Evolutionary conservation across 371 early-diverging fungal species (phyloP), one percentile per base, ranked within the genome.

Genomic region (Chytridium lagenaria): DNA sequence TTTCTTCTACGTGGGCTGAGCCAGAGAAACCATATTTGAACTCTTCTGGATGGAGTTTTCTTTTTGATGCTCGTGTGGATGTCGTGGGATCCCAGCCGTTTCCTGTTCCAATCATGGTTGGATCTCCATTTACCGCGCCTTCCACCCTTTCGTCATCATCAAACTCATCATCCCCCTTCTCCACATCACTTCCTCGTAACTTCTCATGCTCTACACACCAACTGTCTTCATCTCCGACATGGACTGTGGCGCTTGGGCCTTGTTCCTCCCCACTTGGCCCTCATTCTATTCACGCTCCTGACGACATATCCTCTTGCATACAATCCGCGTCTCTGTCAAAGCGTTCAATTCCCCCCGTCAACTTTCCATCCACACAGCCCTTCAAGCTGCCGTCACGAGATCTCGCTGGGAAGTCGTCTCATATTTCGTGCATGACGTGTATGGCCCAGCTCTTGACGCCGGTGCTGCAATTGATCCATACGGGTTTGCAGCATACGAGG

Each of bases 31-130:
- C 26, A 26, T 5, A 7, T 55, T 26, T 26, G 26, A 28, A 55
- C 23, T 10, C 55, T 10, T 5, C 34, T 15, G 61, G 36, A 36
- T 61, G 61, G 61, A 10, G 7, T 7, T 3, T 23, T 31, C 36
- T 61, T 5, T 34, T 61, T 31, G 61, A 61, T 37, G 61, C 61
- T 31, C 3, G 61, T 3, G 36, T 61, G 30, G 61, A 61, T 61
- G 61, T 61, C 5, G 3, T 10, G 30, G 61, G 61, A 55, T 55
- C 57, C 10, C 57, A 19, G 10, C 30, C 57, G 15, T 15, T 26
- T 23, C 26, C 26, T 23, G 26, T n/a, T 55, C 57, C 26, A 19
- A 19, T 23, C 57, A 19, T 10, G n/a, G n/a, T n/a, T n/a, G n/a
- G n/a, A n/a, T n/a, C n/a, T n/a, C 19, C 55, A 15, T 7, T 16